Evolutionary conservation across 1,284 basidiomycete species (phyloP).

Genomic region (Trichosporon sp.): DNA sequence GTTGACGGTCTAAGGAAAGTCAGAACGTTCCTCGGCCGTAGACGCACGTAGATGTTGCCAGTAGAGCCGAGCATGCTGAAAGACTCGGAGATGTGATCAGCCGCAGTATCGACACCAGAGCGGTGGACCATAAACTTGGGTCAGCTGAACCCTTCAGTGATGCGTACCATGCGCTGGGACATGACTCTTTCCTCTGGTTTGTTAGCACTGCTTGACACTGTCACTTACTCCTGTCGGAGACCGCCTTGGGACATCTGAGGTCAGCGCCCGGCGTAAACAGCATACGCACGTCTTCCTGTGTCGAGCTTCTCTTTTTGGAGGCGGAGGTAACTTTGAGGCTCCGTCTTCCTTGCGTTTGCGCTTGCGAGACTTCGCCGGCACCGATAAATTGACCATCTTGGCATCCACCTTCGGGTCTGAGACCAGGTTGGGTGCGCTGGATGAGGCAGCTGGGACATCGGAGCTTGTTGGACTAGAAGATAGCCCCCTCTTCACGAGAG

Average conservation of each 20-base stretch:
- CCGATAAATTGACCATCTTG: neutral
- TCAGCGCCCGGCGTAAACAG: neutral
- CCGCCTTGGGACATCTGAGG: neutral
- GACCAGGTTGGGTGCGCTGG: neutral
- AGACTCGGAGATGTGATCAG: neutral
- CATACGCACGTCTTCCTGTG: neutral
- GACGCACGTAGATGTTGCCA: conserved; percentile 1
- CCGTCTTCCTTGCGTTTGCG: neutral
- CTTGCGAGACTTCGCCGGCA: neutral
- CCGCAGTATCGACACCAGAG: neutral
- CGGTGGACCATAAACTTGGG: conserved; percentile 32
- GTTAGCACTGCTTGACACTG: neutral
- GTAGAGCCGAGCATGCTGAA: conserved; percentile 28
- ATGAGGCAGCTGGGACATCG: neutral
- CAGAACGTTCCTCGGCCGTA: neutral
- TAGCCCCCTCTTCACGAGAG: neutral
- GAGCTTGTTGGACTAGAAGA: neutral
- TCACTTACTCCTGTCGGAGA: neutral
- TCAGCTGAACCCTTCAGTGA: neutral
- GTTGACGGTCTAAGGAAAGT: conserved; percentile 25
- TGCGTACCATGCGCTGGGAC: conserved; percentile 36
- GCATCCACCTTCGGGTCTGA: neutral
- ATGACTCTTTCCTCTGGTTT: conserved; percentile 28
- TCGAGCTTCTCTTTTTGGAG: neutral
- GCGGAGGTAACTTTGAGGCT: neutral